These are phyloP conservation scores for Marasmius sp. DNA, from an alignment of 1,284 basidiomycete species.

Conservation along the genomic window DNA sequence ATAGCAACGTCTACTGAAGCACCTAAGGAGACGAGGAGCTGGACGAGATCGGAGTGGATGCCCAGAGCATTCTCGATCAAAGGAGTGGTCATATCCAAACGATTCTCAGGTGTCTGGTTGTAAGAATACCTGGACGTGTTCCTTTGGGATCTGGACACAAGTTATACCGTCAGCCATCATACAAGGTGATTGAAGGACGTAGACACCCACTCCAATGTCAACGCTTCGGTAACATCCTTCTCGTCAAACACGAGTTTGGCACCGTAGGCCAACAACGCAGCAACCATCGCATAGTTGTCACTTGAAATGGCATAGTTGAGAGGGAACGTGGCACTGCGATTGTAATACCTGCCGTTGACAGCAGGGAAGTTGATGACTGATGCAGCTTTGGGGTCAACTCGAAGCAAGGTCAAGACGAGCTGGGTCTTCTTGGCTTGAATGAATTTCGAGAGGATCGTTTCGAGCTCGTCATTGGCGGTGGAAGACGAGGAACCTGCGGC, in stretches of 20 bases:
- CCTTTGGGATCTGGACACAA: background rate
- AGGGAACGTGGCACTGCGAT: conserved; percentile 29
- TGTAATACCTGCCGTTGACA: conserved; percentile 18
- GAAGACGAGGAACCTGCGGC: conserved; percentile 47
- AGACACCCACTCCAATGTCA: conserved; percentile 16
- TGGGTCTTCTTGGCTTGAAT: conserved; percentile 38
- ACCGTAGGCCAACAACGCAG: conserved; percentile 40
- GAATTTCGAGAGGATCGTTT: conserved; percentile 50
- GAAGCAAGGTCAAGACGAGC: conserved; percentile 44
- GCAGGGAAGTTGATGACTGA: conserved; percentile 45
- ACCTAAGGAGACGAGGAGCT: conserved; percentile 44
- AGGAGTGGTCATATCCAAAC: conserved; percentile 24
- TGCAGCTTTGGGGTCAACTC: conserved; percentile 45
- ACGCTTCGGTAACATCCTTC: conserved; percentile 30
- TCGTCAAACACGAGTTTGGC: conserved; percentile 31
- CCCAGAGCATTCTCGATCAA: conserved; percentile 45
- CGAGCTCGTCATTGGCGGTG: conserved; percentile 41
- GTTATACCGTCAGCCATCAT: background rate
- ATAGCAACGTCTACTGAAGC: conserved; percentile 38
- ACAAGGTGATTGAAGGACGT: conserved; percentile 8
- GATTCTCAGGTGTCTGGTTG: conserved; percentile 20
- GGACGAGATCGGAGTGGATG: conserved; percentile 38
- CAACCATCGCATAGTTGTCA: conserved; percentile 36
- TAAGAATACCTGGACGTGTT: conserved; percentile 42
- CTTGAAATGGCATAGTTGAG: conserved; percentile 34